Percentiles rank a stretch among this genome's conserved stretches.
Evolutionary conservation across 495 filamentous ascomycete species (phyloP).

Genomic region (Neurospora sp.): DNA sequence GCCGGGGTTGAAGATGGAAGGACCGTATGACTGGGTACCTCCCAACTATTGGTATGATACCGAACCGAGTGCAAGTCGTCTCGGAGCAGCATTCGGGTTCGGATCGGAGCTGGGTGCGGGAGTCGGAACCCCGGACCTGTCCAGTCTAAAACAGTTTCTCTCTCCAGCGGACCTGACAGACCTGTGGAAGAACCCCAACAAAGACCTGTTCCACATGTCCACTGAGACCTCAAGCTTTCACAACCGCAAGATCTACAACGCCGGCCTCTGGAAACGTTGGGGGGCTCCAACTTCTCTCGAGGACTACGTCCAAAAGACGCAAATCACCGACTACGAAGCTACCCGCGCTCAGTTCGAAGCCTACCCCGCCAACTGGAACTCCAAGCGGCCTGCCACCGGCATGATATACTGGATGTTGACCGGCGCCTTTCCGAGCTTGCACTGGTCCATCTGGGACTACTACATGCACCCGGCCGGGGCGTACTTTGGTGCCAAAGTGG

Average conservation of each 20-base stretch:
- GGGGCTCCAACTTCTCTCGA: conserved; percentile 42
- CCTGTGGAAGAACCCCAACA: conserved; percentile 46
- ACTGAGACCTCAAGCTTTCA: conserved; percentile 43
- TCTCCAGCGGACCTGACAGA: conserved; percentile 37
- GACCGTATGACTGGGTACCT: conserved; percentile 59
- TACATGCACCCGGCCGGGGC: conserved; percentile 48
- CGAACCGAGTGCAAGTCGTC: conserved; percentile 20
- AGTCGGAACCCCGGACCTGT: conserved; percentile 49
- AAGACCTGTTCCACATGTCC: conserved; percentile 50
- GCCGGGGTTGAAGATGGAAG: conserved; percentile 57
- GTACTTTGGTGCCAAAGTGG: conserved; percentile 51
- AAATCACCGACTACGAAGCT: conserved; percentile 56
- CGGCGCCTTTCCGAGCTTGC: conserved; percentile 53
- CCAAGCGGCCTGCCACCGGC: conserved; percentile 45
- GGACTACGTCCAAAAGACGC: conserved; percentile 38
- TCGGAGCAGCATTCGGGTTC: conserved; percentile 53
- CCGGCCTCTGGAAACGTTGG: conserved; percentile 41
- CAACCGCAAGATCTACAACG: conserved; percentile 47
- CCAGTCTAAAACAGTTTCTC: conserved; percentile 46
- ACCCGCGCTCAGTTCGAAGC: conserved; percentile 51
- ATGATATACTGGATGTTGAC: conserved; percentile 63
- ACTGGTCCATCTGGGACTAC: conserved; percentile 60
- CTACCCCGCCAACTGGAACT: conserved; percentile 41
- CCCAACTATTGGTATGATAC: conserved; percentile 54
- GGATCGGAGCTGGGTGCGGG: conserved; percentile 52